Percentiles rank a stretch among this genome's conserved stretches.
Evolutionary conservation across 768 basidiomycete species (phyloP).

Genomic region (Leccinum rimulosum): DNA sequence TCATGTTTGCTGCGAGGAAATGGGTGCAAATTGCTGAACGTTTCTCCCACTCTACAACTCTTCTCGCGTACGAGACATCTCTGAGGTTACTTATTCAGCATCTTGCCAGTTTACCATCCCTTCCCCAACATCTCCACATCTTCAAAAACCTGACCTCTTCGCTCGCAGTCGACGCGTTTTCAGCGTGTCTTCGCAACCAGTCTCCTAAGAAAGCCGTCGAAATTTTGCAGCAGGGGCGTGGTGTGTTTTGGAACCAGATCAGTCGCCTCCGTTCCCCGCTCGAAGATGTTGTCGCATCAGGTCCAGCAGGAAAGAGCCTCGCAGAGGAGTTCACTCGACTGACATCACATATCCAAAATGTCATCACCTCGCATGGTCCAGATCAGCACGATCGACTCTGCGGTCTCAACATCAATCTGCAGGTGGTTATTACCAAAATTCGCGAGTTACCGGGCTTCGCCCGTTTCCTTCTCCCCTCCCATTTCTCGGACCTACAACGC

Average conservation of each 20-base stretch:
- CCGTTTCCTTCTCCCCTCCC: not conserved
- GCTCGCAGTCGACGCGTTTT: not conserved
- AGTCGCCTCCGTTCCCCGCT: not conserved
- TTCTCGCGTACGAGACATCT: not conserved
- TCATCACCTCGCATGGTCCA: not conserved
- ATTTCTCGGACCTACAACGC: not conserved
- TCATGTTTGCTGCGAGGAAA: not conserved
- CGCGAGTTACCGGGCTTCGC: not conserved
- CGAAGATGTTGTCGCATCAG: not conserved
- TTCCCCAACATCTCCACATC: not conserved
- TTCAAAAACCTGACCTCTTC: not conserved
- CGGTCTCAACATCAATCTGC: not conserved
- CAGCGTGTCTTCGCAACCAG: not conserved
- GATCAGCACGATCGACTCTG: not conserved
- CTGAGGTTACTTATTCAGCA: not conserved
- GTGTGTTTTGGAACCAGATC: not conserved
- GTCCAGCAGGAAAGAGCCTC: not conserved
- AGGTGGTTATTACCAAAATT: not conserved
- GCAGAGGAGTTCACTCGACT: not conserved
- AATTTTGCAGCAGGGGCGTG: not conserved
- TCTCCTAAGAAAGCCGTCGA: not conserved
- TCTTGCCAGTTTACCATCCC: not conserved
- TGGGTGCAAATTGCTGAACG: not conserved
- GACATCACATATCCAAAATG: not conserved
- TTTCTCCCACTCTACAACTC: not conserved